Evolutionary conservation across 441 rosid genomes (phyloP), one percentile per base, ranked within the genome.

Genomic region (Arabidopsis lyrata): DNA sequence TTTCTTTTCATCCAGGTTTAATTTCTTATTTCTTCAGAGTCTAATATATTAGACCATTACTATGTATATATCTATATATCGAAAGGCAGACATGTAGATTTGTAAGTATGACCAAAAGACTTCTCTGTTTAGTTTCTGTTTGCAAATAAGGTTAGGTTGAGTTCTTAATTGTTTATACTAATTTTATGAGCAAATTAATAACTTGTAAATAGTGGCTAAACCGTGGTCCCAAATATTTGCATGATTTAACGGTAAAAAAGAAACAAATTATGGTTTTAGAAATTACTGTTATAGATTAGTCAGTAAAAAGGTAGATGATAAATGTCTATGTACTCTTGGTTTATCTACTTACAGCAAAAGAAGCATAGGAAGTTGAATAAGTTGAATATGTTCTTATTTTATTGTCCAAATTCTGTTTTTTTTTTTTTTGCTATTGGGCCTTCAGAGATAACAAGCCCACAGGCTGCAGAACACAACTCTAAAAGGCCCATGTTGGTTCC

Each of bases 1-100:
- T 49, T 70, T 7, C 58, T 61, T 50, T 50, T 55, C 24, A 41
- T 66, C 82, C 81, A 79, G 86, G 87, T 87, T 52, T 44, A 34
- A 5, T 7, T 53, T 58, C 68, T 34, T 24, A 5, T 20, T 29
- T 27, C n/a, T 73, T 42, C 64, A 32, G 13, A 24, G 6, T 42
- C 32, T 13, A 59, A 34, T 62, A 15, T 5, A 61, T 56, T 32
- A 53, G 24, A 18, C 54, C 61, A 31, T 48, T 63, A 22, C 61
- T 56, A 48, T 63, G 48, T 63, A 35, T 68, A 59, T 63, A 60
- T 75, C 13, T 53, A 8, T 53, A 44, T 62, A 47, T 29, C 27
- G 15, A n/a, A 24, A 50, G 35, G 27, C 6, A 5, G 50, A 31
- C 22, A 44, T 63, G 32, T 65, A 24, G 65, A 48, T 32, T 13